phyloP scores from a whole-genome alignment of 2,329 filamentous ascomycete genomes.

The Trichoderma koningii region DNA sequence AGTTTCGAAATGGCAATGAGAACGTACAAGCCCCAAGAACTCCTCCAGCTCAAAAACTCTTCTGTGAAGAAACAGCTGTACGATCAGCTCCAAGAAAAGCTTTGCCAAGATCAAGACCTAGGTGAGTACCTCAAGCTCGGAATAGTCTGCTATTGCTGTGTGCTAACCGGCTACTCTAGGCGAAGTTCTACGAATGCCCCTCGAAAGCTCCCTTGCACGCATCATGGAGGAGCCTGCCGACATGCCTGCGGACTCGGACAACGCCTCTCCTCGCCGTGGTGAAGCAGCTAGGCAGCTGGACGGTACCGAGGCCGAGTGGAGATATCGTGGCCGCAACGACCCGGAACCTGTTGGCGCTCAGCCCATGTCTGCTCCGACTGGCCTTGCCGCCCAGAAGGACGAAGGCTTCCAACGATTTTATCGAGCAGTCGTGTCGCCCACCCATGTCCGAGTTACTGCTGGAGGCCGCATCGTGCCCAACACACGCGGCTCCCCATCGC shows the following conservation, averaged over 20 bases:
- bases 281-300: slow-evolving; percentile 40
- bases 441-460: slow-evolving; percentile 67
- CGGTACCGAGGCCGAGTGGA: slow-evolving; percentile 47
- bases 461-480: slow-evolving; percentile 69
- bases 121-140: slow-evolving; percentile 38
- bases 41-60: slow-evolving; percentile 43
- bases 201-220: slow-evolving; percentile 35
- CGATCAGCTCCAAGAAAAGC: slow-evolving; percentile 37
- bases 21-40: slow-evolving; percentile 49
- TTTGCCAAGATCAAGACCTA: slow-evolving; percentile 46
- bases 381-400: slow-evolving; percentile 56
- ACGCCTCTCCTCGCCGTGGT: slow-evolving; percentile 26
- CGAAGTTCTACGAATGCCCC: slow-evolving; percentile 39
- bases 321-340: slow-evolving; percentile 50
- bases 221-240: slow-evolving; percentile 38
- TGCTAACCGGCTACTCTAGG: slow-evolving; percentile 28
- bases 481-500: slow-evolving; percentile 56
- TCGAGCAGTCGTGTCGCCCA: slow-evolving; percentile 67
- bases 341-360: slow-evolving; percentile 48
- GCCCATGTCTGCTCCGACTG: slow-evolving; percentile 57
- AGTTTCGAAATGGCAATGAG: slow-evolving; percentile 46
- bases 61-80: slow-evolving; percentile 36
- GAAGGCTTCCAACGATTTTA: slow-evolving; percentile 70
- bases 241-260: slow-evolving; percentile 18
- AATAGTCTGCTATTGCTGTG: too few relatives aligned